These are phyloP conservation scores for Hyaloscypha bicolor DNA, from an alignment of 495 filamentous ascomycete genomes.

Conservation along the genomic window DNA sequence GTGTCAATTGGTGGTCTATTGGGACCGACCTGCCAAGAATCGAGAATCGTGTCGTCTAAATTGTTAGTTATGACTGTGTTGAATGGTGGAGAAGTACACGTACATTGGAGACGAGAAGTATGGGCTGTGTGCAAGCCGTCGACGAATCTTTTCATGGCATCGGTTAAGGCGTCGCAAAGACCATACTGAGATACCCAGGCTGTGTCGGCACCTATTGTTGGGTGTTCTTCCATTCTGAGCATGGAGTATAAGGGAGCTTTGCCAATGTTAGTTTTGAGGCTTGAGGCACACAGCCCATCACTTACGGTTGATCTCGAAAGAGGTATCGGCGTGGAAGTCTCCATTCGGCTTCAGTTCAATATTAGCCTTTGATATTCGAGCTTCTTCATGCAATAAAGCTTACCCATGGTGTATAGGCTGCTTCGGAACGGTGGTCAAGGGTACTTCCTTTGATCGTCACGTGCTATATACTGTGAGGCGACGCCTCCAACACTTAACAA, in stretches of 20 bases:
- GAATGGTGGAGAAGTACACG: neutral
- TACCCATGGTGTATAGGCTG: slow-evolving; percentile 44
- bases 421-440: slow-evolving; percentile 40
- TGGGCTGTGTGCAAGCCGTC: slow-evolving; percentile 53
- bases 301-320: slow-evolving; percentile 51
- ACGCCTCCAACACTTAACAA: neutral
- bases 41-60: neutral
- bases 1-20: slow-evolving; percentile 54
- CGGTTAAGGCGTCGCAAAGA: slow-evolving; percentile 52
- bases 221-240: slow-evolving; percentile 57
- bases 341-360: slow-evolving; percentile 16
- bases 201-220: slow-evolving; percentile 54
- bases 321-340: slow-evolving; percentile 55
- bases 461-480: slow-evolving; percentile 15
- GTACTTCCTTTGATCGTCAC: slow-evolving; percentile 36
- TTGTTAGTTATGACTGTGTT: neutral
- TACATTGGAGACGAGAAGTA: slow-evolving; percentile 48
- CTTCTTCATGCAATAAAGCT: neutral
- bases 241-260: slow-evolving; percentile 50
- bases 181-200: slow-evolving; percentile 56
- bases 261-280: neutral
- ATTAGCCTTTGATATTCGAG: neutral
- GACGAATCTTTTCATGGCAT: slow-evolving; percentile 47
- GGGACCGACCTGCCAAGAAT: slow-evolving; percentile 30
- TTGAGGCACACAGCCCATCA: neutral